A percentile compares a stretch with the other conserved stretches of the same genome.
Evolutionary conservation across 768 basidiomycete species (phyloP).

Genomic region (Xerocomellus chrysenteron): DNA sequence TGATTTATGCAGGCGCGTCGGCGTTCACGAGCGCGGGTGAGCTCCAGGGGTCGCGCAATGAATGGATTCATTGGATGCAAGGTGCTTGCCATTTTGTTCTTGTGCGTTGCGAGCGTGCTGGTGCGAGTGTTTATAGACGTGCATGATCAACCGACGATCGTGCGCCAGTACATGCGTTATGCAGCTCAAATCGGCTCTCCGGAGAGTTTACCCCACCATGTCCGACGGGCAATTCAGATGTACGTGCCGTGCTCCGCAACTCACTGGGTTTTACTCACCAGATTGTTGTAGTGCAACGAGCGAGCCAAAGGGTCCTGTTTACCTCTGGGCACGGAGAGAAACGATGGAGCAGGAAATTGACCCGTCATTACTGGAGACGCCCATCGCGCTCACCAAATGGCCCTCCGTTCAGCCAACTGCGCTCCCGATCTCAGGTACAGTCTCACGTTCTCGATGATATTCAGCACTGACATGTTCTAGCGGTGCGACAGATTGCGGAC

Average conservation of each 20-base stretch:
- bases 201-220: conserved; percentile 47
- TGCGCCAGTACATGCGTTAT: conserved; percentile 74
- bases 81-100: conserved; percentile 35
- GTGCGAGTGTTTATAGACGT: conserved; percentile 43
- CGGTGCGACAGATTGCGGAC: conserved; percentile 39
- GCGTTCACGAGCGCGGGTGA: conserved; percentile 58
- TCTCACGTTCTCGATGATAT: background rate
- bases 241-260: conserved; percentile 24
- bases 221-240: conserved; percentile 66
- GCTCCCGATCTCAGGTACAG: conserved; percentile 41
- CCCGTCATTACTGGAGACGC: conserved; percentile 31
- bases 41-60: conserved; percentile 62
- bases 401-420: conserved; percentile 50
- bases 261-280: background rate
- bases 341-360: conserved; percentile 65
- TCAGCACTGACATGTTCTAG: conserved; percentile 12
- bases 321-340: conserved; percentile 73
- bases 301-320: conserved; percentile 70
- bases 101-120: background rate
- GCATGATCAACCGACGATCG: conserved; percentile 68
- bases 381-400: conserved; percentile 42
- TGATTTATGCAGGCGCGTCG: conserved; percentile 73
- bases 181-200: conserved; percentile 58
- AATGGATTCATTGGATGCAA: conserved; percentile 75
- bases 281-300: conserved; percentile 52